Percentiles rank a stretch among this genome's conserved stretches.
Evolutionary conservation across 371 early-diverging fungal species (phyloP).

Genomic region (Rhizopus sp.): DNA sequence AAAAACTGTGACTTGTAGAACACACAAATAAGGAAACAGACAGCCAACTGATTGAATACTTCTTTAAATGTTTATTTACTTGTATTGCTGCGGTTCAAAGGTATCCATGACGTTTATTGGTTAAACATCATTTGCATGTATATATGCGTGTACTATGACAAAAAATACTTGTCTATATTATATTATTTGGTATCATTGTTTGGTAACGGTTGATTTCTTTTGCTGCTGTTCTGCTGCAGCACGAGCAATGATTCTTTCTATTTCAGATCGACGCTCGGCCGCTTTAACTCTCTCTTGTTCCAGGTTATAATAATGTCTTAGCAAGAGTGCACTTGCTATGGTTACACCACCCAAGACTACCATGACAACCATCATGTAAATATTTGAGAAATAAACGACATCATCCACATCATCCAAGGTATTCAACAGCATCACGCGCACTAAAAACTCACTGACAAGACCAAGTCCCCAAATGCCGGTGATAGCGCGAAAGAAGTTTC

Average conservation of each 20-base stretch:
- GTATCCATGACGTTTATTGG: no score
- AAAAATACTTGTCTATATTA: no score
- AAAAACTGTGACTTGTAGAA: no score
- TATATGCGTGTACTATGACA: no score
- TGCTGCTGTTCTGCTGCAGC: conserved; percentile 26
- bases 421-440: conserved; percentile 39
- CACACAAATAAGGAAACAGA: no score
- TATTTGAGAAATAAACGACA: conserved; percentile 44
- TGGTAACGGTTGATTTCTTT: neutral
- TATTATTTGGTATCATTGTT: neutral
- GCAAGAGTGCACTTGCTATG: conserved; percentile 28
- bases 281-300: conserved; percentile 33
- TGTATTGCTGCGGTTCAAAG: no score
- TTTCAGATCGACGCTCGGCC: conserved; percentile 30
- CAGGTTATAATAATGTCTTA: conserved; percentile 40
- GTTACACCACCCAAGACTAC: conserved; percentile 31
- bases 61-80: no score
- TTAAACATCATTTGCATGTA: no score
- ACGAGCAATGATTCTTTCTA: conserved; percentile 35
- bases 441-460: conserved; percentile 47
- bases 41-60: no score
- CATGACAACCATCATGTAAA: conserved; percentile 42
- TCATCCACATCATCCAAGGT: conserved; percentile 41
- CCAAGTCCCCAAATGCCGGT: conserved; percentile 48
- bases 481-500: conserved; percentile 34